Evolutionary conservation across 306 rosid species (phyloP).

Genomic region (Erythrophleum fordii): DNA sequence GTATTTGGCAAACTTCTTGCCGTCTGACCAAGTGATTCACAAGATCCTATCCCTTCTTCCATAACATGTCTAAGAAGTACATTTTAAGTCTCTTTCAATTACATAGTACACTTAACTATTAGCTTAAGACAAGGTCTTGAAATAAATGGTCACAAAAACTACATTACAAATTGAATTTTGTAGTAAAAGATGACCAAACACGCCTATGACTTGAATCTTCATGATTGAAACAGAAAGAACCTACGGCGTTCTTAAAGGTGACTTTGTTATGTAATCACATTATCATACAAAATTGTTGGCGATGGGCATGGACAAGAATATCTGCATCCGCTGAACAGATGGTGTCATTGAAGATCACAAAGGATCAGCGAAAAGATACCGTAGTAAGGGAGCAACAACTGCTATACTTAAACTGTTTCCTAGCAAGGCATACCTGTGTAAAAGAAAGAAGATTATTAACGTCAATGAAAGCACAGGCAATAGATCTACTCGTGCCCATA

Average conservation of each 20-base stretch:
- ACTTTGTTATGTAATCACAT: slow-evolving; percentile 9
- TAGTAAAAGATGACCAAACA: background rate
- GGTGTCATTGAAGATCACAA: slow-evolving; percentile 32
- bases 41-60: slow-evolving; percentile 5
- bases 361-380: slow-evolving; percentile 66
- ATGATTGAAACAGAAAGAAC: slow-evolving; percentile 5
- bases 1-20: background rate
- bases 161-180: slow-evolving; percentile 1
- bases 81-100: background rate
- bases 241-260: background rate
- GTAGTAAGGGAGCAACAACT: slow-evolving; percentile 83
- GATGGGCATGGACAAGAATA: background rate
- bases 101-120: background rate
- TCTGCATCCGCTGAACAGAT: slow-evolving; percentile 32
- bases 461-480: background rate
- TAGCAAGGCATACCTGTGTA: slow-evolving; percentile 78
- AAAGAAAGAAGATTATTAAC: slow-evolving; percentile 16
- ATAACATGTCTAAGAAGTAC: slow-evolving; percentile 4
- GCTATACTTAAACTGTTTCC: slow-evolving; percentile 90
- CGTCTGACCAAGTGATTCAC: background rate
- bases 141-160: background rate
- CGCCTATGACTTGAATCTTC: background rate
- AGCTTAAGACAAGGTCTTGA: background rate
- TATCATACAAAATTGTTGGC: slow-evolving; percentile 16
- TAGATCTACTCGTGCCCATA: slow-evolving; percentile 5